Base-by-base conservation (phyloP, 108 stramenopile genomes). In the Cylindrotheca fusiformis region DNA sequence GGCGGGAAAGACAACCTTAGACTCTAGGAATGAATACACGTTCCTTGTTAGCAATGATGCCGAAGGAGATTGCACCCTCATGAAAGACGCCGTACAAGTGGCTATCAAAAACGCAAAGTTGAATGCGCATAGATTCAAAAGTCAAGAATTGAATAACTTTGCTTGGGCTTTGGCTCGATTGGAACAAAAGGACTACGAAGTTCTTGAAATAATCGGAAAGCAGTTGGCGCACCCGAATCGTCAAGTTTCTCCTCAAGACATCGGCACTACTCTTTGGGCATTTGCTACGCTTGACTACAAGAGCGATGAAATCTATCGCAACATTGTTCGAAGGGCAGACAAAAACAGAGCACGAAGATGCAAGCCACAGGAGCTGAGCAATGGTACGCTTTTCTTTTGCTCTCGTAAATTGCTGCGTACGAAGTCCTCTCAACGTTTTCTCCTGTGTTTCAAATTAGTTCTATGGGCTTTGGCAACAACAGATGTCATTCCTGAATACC, bases 291-390 rank as follows among this genome's bases (percentile, higher is more conserved):
- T 80, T 27, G 80, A 79, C 64, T 87, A 60, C 56, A 67, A 68
- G 44, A 78, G 88, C 41, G 52, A 67, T 19, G 71, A 77, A 20
- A 58, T 85, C 8, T 93, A 82, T 56, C 51, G 72, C 19, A 78
- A 59, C 3, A 66, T 84, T 26, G 80, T 75, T 31, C 68, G 81
- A 27, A 79, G 84, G 23, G 75, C 84, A 14, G 68, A 63, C 51
- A 57, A 69, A 23, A 58, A 71, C 26, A 77, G 69, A 23, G 79
- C 71, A 26, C 48, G 64, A 1, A 19, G 27, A 0, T 86, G 75
- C 63, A 93, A 93, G 63, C 87, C 88, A 14, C 88, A 93, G 52
- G 92, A 93, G 54, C 61, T 90, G 55, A 81, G 76, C 17, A 93
- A 90, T 50, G 71, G 75, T 19, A 58, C 77, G 18, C 20, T 52